Base-by-base conservation (phyloP, 2,329 filamentous ascomycete species). In the Iodosphaeria phyllophila region DNA sequence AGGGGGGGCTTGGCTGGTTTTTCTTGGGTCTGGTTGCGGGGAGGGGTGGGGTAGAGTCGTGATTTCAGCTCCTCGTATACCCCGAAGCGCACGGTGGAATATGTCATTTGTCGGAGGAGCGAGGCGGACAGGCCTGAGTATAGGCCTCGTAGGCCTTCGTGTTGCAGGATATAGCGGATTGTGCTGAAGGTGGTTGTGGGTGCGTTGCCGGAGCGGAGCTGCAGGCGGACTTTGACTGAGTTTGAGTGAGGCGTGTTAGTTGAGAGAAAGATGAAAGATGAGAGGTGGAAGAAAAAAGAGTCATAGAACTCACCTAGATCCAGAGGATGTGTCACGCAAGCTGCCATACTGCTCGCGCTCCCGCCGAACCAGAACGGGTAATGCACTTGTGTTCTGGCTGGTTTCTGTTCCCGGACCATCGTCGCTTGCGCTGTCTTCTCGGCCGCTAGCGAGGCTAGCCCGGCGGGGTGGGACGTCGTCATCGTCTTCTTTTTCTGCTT, bases 341-440 rank as follows among this genome's bases (percentile, higher is more conserved):
- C 84, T 18, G 86, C 86, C 59, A 89, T 74, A 46, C 80, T 91
- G 44, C 79, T 89, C 25, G 86, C 83, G 46, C 80, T 92, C 28
- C 89, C 89, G 34, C 89, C 89, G 49, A 98, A 95, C 89, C 86
- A 95, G 52, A 86, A 86, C 7, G 78, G 78, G 53, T 86, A 86
- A 16, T 41, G 35, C 13, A 55, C 39, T 25, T 41, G 39, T n/a
- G n/a, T n/a, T n/a, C n/a, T n/a, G n/a, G 20, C 16, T 6, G 20
- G 11, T 6, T 16, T 13, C 11, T 20, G 16, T 15, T 25, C 27
- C 13, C 14, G 12, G 14, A 8, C 9, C 15, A 16, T 11, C 24
- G 20, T 8, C 9, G 21, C 14, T 12, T 14, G 6, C 6, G 28
- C 8, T 8, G 16, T 6, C 13, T 15, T n/a, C 8, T 10, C 26